Base-by-base conservation (phyloP, 2,329 filamentous ascomycete species). In the Paracorniculantispora psalliotae region DNA sequence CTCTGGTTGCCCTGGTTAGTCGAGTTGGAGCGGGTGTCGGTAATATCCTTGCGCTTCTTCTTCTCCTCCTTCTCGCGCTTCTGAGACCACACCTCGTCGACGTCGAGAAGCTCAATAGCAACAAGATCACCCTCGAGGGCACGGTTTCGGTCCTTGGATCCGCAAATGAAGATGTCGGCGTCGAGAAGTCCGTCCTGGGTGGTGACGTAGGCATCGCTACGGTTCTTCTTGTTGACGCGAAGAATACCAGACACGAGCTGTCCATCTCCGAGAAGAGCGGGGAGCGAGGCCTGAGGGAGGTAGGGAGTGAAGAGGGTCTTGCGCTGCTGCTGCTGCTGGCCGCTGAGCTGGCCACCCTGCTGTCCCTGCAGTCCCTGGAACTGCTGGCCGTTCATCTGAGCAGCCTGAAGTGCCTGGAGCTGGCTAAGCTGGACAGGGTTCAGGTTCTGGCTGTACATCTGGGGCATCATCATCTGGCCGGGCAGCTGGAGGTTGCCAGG, bases 11-110 rank as follows among this genome's bases (percentile, higher is more conserved):
- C 86, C 63, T 88, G 89, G 68, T 86, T 90, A 64, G 84, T 89
- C 63, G 89, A 89, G 64, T 88, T 88, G 55, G 85, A 85, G 64
- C 93, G 87, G 61, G 91, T 92, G 71, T 97, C 94, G 35, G 92
- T 96, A 61, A 97, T 96, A 70, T 99, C 94, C 81, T 99, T 99
- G 73, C 94, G 90, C 80, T 97, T 99, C 85, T 99, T 99, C 84
- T 99, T 99, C 74, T 99, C 94, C 77, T 99, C 94, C 74, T 99
- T 99, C 75, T 99, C 94, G 59, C 92, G 91, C 82, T 99, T 99
- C 79, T 99, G 94, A 25, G 89, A 86, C 94, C 94, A 99, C 2
- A 99, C 94, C 71, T 99, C 94, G 71, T 97, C 94, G 8, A 99
- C 94, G 69, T 99, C 93, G 54, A 99, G 86, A 49, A 99, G 86